Percentiles rank a stretch among this genome's conserved stretches.
Evolutionary conservation across 345 rosid genomes (phyloP).

Genomic region (Anastatica hierochuntica): DNA sequence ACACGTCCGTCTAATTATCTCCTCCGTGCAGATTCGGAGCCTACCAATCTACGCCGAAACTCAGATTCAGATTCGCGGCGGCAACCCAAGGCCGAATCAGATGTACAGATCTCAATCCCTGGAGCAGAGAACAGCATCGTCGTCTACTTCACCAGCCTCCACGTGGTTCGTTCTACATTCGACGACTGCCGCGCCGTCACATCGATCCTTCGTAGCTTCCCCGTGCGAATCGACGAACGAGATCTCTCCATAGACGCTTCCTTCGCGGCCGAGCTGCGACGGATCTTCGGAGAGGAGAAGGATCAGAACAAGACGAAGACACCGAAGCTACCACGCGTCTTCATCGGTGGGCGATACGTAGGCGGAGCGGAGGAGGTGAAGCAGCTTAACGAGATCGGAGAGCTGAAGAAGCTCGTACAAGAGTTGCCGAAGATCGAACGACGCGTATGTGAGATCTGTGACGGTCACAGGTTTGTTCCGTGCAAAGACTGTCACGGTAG

Average conservation of each 20-base stretch:
- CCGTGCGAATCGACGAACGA: slow-evolving; percentile 69
- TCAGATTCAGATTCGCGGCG: slow-evolving; percentile 7
- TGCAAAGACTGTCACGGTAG: slow-evolving; percentile 69
- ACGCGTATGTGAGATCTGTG: slow-evolving; percentile 50
- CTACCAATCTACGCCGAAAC: background rate
- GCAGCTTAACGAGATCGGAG: slow-evolving; percentile 72
- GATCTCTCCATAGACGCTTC: slow-evolving; percentile 79
- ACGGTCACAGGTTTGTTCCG: slow-evolving; percentile 54
- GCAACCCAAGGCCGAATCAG: slow-evolving; percentile 16
- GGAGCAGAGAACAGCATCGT: slow-evolving; percentile 54
- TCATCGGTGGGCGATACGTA: slow-evolving; percentile 69
- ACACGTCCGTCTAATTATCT: slow-evolving; percentile 17
- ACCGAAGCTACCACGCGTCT: slow-evolving; percentile 53
- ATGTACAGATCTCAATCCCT: slow-evolving; percentile 28
- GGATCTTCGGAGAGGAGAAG: slow-evolving; percentile 17
- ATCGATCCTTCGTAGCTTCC: slow-evolving; percentile 51
- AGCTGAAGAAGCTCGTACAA: slow-evolving; percentile 67
- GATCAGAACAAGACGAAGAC: slow-evolving; percentile 21
- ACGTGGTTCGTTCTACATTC: slow-evolving; percentile 71
- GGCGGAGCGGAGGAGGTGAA: slow-evolving; percentile 85
- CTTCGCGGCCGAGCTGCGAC: slow-evolving; percentile 44
- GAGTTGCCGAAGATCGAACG: slow-evolving; percentile 43
- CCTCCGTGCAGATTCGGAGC: slow-evolving; percentile 14
- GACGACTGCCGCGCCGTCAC: slow-evolving; percentile 62
- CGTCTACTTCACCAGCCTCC: slow-evolving; percentile 75